phyloP scores from a whole-genome alignment of 768 basidiomycete genomes.

The Hygrocybe coccinea region DNA sequence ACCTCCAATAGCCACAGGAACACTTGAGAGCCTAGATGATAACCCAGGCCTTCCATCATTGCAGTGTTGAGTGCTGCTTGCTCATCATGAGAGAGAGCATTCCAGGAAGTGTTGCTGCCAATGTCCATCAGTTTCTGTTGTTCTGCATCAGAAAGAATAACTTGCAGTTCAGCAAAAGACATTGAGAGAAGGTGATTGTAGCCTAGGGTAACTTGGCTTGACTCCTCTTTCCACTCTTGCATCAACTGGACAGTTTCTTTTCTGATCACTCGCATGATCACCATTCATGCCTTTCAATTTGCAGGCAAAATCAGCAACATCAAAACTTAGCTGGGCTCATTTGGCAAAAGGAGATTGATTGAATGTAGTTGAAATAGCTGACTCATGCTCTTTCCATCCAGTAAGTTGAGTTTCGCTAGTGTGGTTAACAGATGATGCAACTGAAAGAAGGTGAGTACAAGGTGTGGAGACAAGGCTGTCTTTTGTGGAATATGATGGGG shows the following conservation, averaged over 20 bases:
- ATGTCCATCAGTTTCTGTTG: constrained; percentile 19
- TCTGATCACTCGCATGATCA: constrained; percentile 24
- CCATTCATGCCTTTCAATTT: constrained; percentile 22
- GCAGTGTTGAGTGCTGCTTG: constrained; percentile 14
- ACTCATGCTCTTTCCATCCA: background rate
- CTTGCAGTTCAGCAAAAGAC: constrained; percentile 13
- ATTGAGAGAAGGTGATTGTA: constrained; percentile 11
- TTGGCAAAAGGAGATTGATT: constrained; percentile 3
- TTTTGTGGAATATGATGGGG: no score
- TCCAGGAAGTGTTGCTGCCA: constrained; percentile 26
- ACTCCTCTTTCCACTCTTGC: constrained; percentile 15
- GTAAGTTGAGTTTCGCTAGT: background rate
- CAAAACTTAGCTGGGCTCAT: background rate
- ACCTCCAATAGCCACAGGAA: constrained; percentile 17
- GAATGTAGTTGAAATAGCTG: background rate
- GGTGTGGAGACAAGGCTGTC: no score
- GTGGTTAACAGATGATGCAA: background rate
- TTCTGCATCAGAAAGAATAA: constrained; percentile 15
- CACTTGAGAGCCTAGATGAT: constrained; percentile 19
- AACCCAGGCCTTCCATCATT: constrained; percentile 13
- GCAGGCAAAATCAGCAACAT: background rate
- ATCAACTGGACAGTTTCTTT: constrained; percentile 12
- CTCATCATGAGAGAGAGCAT: constrained; percentile 17
- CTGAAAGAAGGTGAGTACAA: no score
- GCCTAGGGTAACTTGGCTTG: constrained; percentile 13